These are phyloP conservation scores for Eutrema heterophyllum DNA, from an alignment of 345 rosid species.

Conservation along the genomic window DNA sequence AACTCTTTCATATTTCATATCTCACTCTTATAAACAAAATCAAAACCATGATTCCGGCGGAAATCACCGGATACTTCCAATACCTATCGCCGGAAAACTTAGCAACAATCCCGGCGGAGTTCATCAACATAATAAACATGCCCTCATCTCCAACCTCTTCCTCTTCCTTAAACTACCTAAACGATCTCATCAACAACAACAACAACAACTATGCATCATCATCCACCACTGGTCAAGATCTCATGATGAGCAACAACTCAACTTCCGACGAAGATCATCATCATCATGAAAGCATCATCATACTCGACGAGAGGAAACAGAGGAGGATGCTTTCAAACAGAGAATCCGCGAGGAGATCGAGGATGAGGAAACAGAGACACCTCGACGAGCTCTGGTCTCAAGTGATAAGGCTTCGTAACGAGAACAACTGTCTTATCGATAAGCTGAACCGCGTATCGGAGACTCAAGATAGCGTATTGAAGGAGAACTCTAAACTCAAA, in stretches of 20 bases:
- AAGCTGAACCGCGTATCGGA: constrained; percentile 57
- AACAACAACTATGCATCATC: constrained; percentile 22
- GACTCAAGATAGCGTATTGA: constrained; percentile 48
- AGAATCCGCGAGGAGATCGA: constrained; percentile 88
- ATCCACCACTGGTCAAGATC: constrained; percentile 24
- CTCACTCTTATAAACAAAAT: neutral
- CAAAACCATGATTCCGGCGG: constrained; percentile 24
- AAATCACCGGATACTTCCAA: constrained; percentile 18
- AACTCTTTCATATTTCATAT: neutral
- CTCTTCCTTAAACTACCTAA: constrained; percentile 25
- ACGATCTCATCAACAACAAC: constrained; percentile 22
- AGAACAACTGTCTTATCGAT: constrained; percentile 61
- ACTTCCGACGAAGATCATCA: constrained; percentile 63
- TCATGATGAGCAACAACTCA: constrained; percentile 60
- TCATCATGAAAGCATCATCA: constrained; percentile 39
- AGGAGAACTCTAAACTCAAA: constrained; percentile 71
- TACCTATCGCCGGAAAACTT: constrained; percentile 20
- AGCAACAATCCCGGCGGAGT: constrained; percentile 1
- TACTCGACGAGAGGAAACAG: constrained; percentile 81
- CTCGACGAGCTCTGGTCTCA: constrained; percentile 89
- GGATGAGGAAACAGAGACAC: constrained; percentile 97
- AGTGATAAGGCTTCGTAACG: constrained; percentile 61
- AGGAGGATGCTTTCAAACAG: constrained; percentile 93
- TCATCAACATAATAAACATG: constrained; percentile 7
- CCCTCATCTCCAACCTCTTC: constrained; percentile 27